Percentiles rank a stretch among this genome's conserved stretches.
These are phyloP conservation scores for Pelargonium myrrhifolium DNA, from an alignment of 441 rosid species.

Conservation along the genomic window DNA sequence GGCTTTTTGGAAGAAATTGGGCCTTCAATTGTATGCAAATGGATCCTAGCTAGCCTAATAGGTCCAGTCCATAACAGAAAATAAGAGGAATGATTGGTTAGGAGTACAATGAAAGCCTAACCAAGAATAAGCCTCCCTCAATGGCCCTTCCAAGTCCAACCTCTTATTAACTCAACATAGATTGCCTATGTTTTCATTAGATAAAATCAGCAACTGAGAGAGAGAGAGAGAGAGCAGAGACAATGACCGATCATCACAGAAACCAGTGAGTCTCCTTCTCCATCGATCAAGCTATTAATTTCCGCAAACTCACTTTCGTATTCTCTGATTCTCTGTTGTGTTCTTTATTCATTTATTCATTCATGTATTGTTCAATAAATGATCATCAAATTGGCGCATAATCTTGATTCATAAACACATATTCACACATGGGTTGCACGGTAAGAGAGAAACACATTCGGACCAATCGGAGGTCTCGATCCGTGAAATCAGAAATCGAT, in stretches of 20 bases:
- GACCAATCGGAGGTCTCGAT: constrained; percentile 52
- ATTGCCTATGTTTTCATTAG: neutral
- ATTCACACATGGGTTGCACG: constrained; percentile 50
- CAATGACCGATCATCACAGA: constrained; percentile 4
- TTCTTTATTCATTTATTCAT: neutral
- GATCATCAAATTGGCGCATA: neutral
- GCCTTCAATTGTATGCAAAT: neutral
- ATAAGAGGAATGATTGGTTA: neutral
- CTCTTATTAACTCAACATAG: neutral
- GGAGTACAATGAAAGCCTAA: neutral
- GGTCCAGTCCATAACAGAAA: neutral
- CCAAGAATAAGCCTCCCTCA: neutral
- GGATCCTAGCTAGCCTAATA: too few species aligned
- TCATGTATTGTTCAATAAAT: too few species aligned
- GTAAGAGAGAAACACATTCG: constrained; percentile 64
- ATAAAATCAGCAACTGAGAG: neutral
- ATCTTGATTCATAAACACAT: neutral
- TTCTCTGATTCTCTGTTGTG: neutral
- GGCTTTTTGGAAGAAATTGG: too few species aligned
- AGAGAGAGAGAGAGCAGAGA: neutral
- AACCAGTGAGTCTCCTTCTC: constrained; percentile 7
- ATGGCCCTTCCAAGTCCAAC: neutral
- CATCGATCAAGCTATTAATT: neutral
- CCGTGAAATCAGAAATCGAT: constrained; percentile 49
- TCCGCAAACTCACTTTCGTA: neutral